phyloP scores from a whole-genome alignment of 352 stramenopile genomes.

The Phytophthora megakarya region DNA sequence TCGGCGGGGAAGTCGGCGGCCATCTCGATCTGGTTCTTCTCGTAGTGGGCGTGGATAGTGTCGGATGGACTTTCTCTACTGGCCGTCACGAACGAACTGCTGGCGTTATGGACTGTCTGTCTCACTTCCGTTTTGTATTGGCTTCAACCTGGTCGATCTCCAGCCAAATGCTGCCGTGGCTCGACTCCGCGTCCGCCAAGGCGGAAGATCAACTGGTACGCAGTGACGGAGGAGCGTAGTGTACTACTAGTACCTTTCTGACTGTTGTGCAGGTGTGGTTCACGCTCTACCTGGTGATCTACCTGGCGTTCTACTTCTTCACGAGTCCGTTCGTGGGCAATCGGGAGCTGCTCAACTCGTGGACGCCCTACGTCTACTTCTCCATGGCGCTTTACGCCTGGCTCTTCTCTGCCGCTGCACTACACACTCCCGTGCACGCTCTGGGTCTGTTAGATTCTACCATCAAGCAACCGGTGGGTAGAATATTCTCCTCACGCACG shows the following conservation, averaged over 20 bases:
- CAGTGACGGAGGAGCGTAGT: too few relatives aligned
- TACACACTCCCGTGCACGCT: slow-evolving; percentile 77
- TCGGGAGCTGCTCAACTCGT: slow-evolving; percentile 81
- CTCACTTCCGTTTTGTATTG: background rate
- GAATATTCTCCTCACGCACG: background rate
- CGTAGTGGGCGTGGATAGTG: background rate
- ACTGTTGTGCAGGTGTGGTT: slow-evolving; percentile 73
- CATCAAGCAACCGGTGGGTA: slow-evolving; percentile 82
- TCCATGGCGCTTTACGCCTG: slow-evolving; percentile 87
- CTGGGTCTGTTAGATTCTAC: slow-evolving; percentile 77
- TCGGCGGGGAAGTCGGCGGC: slow-evolving; percentile 50
- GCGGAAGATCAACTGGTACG: slow-evolving; percentile 48
- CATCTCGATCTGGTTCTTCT: slow-evolving; percentile 4
- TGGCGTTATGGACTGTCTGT: background rate
- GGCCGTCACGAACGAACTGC: too few relatives aligned
- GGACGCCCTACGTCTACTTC: slow-evolving; percentile 89
- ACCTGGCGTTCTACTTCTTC: slow-evolving; percentile 90
- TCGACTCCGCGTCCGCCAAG: slow-evolving; percentile 34
- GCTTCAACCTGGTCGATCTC: slow-evolving; percentile 10
- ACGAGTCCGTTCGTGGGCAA: slow-evolving; percentile 88
- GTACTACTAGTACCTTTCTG: background rate
- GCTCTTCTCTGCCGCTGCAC: slow-evolving; percentile 74
- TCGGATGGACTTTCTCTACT: background rate
- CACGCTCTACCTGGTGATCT: slow-evolving; percentile 77
- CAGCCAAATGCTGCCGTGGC: slow-evolving; percentile 23